Evolutionary conservation across 2,329 filamentous ascomycete genomes (phyloP).

Genomic region (Fonsecaea pedrosoi): DNA sequence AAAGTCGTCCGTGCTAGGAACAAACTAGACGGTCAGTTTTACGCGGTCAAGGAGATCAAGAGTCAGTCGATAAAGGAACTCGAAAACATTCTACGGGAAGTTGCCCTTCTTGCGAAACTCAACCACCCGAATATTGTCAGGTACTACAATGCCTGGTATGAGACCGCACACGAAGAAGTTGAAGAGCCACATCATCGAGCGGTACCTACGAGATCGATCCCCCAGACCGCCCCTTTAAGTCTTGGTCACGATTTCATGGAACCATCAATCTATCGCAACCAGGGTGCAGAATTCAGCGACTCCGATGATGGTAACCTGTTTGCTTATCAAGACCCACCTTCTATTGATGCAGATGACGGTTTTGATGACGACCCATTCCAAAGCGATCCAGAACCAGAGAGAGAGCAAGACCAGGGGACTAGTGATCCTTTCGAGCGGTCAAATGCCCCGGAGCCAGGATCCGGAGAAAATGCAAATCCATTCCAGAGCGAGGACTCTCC

Average conservation of each 20-base stretch:
- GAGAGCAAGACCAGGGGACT: constrained; percentile 19
- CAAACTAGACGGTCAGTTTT: constrained; percentile 89
- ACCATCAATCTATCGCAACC: constrained; percentile 74
- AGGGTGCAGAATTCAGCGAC: constrained; percentile 73
- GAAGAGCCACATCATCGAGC: constrained; percentile 19
- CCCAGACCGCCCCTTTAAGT: constrained; percentile 27
- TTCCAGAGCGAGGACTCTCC: constrained; percentile 28
- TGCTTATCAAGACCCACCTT: constrained; percentile 40
- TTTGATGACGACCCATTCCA: constrained; percentile 53
- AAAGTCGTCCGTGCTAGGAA: constrained; percentile 95
- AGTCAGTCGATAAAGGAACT: constrained; percentile 73
- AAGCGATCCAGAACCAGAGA: constrained; percentile 30
- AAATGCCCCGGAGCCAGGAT: constrained; percentile 11
- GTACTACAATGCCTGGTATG: constrained; percentile 95
- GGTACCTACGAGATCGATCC: constrained; percentile 20
- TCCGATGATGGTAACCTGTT: constrained; percentile 50
- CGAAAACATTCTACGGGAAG: constrained; percentile 75
- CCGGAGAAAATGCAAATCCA: constrained; percentile 12
- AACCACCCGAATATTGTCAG: constrained; percentile 88
- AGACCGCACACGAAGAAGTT: constrained; percentile 50
- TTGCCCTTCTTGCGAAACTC: constrained; percentile 86
- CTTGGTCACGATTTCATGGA: constrained; percentile 89
- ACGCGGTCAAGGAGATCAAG: constrained; percentile 95
- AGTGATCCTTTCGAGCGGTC: constrained; percentile 25
- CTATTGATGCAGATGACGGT: constrained; percentile 49